Base-by-base conservation (phyloP, 768 basidiomycete genomes). In the Lactifluus subvellereus region DNA sequence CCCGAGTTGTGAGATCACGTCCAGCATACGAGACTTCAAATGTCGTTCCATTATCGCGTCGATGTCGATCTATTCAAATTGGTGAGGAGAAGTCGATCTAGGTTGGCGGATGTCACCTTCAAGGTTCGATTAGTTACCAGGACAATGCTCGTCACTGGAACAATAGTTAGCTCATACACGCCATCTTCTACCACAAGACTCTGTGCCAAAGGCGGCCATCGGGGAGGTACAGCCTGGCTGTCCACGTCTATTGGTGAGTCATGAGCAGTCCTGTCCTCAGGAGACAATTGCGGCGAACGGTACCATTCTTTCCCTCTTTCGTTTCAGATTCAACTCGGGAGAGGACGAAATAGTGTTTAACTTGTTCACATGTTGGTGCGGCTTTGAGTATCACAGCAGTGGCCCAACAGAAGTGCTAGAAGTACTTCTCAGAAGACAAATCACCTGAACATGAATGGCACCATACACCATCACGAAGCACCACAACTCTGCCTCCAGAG, bases 381-480 rank as follows among this genome's bases (percentile, higher is more conserved):
- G 78, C 79, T 70, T 87, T 88, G 42, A 97, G 77, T 16, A 96
- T 67, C 30, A 95, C 78, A 6, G 83, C 94, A 22, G 85, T 73
- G 56, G 86, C 88, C 18, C 78, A 79, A 60, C 76, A 78, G 72
- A 91, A 94, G 72, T 93, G 90, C 94, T 96, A 69, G 35, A 35
- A n/a, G 30, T 18, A 32, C 55, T 59, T 43, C 62, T 42, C 68
- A 60, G 48, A 49, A 33, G 35, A 45, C 22, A 45, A 37, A 3
- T 27, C 22, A 27, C 8, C 32, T 30, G 10, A 52, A 62, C 6
- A 53, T 37, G 14, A 43, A 47, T 54, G 11, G 27, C n/a, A 37
- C 72, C 86, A 69, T 74, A 97, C 96, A 43, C 82, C 81, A 71
- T 98, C 88, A 53, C 86, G 84, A 40, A 99, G 76, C 40, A 98